Evolutionary conservation across 1,284 basidiomycete species (phyloP), one percentile per base, ranked within the genome.

Genomic region (Hypsizygus ulmarius): DNA sequence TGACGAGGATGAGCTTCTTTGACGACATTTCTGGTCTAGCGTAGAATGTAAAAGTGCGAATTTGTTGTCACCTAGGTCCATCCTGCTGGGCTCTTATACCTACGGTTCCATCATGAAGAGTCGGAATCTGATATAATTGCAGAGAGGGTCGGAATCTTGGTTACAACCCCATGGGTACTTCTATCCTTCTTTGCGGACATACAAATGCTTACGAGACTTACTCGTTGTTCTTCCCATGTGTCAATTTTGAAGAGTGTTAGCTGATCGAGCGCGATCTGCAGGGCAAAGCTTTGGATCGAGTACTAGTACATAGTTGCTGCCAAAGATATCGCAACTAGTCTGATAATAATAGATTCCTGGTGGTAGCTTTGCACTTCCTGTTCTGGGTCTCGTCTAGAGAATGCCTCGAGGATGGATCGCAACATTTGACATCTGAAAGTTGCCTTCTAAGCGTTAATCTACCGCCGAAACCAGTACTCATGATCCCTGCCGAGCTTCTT

Each of bases 1-100:
- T 68, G 47, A 79, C 74, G 46, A 77, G 69, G 52, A 79, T 74
- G 53, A 72, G 55, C 59, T 75, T 75, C 39, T 56, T 56, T 28
- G 36, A 41, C 10, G 47, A 54, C 49, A 54, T 50, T 9, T 12
- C 21, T 25, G 11, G 7, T 45, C 47, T 39, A 10, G n/a, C 25
- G 34, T 29, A 11, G n/a, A 39, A 35, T 19, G 14, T 5, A 18
- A 29, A 37, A 19, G 39, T n/a, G 37, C 34, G 34, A 7, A 7
- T 25, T 25, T 7, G 21, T 3, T 25, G 21, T 25, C 21, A 25
- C 21, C 21, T 7, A 4, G 21, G n/a, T n/a, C 7, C 21, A 25
- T 4, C 21, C 21, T 25, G 7, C 21, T 25, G 21, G 21, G 7
- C n/a, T 39, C 30, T 36, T 35, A 16, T 14, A 43, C n/a, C 49